Evolutionary conservation across 179 eudicot species (phyloP), one percentile per base, ranked within the genome.

Genomic region (Camellia oleifera): DNA sequence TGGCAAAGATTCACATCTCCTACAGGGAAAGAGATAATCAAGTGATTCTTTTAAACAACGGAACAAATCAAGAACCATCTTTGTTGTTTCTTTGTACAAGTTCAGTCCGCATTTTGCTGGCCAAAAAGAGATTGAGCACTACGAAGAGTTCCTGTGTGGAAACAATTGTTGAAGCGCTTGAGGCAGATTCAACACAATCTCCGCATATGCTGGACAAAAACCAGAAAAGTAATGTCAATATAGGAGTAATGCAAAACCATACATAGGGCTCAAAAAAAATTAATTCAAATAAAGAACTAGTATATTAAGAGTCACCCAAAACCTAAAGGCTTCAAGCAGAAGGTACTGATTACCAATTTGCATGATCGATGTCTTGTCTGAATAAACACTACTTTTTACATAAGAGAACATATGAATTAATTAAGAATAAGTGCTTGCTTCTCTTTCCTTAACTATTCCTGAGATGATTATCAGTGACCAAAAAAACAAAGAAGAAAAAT

Each of bases 181-280:
- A 23, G 93, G 89, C 81, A 96, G 88, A 84, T 92, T 94, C 92
- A 96, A 80, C 74, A 96, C 97, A 69, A 92, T 94, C 84, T 96
- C 99, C 72, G 99, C 98, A 85, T 90, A 96, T 46, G 99, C 98
- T 92, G 90, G 65, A 50, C 83, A 17, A 76, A 69, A 69, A 75
- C 26, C 61, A 78, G 40, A 68, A 15, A 32, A 40, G 40, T 68
- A 53, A 65, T 42, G 72, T 79, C 62, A 70, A 17, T 13, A 63
- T 13, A 17, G 69, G 62, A 57, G 2, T 7, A 0, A 4, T 20
- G 65, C 23, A 56, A 7, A 72, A 20, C 44, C 74, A 52, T 18
- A 44, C n/a, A 68, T 5, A 9, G 18, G 52, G 4, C 76, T 74
- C 58, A 26, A 74, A 18, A 57, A 72, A 57, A 12, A 58, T 32